Conservation (phyloP, 805 yeast species). For the Ogataea angusta region DNA sequence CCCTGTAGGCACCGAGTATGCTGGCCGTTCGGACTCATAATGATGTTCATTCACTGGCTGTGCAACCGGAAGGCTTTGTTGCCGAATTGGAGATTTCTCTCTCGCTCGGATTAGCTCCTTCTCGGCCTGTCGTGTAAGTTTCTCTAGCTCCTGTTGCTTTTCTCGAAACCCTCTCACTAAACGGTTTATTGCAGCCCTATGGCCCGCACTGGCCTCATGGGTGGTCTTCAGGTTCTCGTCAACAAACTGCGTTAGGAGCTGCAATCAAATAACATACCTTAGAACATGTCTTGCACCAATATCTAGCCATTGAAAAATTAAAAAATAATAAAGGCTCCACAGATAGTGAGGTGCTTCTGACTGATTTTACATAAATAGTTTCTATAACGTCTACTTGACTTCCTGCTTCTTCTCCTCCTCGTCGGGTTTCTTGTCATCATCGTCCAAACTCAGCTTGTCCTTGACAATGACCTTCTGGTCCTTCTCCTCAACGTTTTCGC, state of each 20-base stretch:
- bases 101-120: slow-evolving; percentile 12
- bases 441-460: slow-evolving; percentile 62
- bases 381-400: neutral
- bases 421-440: slow-evolving; percentile 22
- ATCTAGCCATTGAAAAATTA: slow-evolving; percentile 25
- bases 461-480: slow-evolving; percentile 54
- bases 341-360: neutral
- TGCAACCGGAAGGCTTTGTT: neutral
- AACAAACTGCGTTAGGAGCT: slow-evolving; percentile 32
- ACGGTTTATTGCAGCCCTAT: slow-evolving; percentile 23
- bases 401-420: neutral
- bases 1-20: neutral
- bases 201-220: slow-evolving; percentile 36
- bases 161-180: slow-evolving; percentile 28
- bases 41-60: neutral
- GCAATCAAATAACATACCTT: slow-evolving; percentile 25
- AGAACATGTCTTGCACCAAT: slow-evolving; percentile 38
- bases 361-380: neutral
- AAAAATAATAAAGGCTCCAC: neutral
- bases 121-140: slow-evolving; percentile 16
- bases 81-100: neutral
- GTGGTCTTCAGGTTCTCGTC: slow-evolving; percentile 32
- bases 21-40: too few species aligned
- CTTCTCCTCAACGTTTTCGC: slow-evolving; percentile 83
- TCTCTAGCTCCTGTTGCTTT: slow-evolving; percentile 21